These are phyloP conservation scores for Cutaneotrichosporon sp. DNA, from an alignment of 1,284 basidiomycete species.

Conservation along the genomic window DNA sequence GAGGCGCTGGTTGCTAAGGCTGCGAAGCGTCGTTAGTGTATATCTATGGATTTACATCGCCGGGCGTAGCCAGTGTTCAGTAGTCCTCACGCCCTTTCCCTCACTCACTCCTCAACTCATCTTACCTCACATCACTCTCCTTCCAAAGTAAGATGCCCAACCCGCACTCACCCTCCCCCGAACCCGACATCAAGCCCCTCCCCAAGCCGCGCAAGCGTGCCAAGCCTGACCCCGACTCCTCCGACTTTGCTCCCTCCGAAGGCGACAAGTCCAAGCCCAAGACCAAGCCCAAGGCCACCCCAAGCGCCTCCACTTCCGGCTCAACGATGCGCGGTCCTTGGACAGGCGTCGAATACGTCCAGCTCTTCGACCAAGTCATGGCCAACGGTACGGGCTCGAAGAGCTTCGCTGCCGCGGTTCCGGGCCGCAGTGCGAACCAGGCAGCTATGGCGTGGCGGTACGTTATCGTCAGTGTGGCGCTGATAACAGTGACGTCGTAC, in stretches of 20 bases:
- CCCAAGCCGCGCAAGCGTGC: neutral
- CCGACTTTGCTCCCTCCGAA: neutral
- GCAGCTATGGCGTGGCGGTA: conserved; percentile 19
- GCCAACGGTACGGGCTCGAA: neutral
- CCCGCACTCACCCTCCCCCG: neutral
- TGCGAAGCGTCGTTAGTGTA: conserved; percentile 1
- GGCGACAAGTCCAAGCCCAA: neutral
- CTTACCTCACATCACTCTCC: neutral
- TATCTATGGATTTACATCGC: neutral
- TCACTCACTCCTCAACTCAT: neutral
- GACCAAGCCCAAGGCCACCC: neutral
- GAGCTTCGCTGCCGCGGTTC: conserved; percentile 6
- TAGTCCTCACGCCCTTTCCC: neutral
- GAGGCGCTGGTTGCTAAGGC: neutral
- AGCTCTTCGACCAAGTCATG: conserved; percentile 14
- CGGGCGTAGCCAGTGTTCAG: neutral
- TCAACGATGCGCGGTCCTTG: neutral
- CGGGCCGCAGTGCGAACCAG: conserved; percentile 18
- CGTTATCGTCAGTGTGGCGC: neutral
- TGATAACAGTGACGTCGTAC: conserved; percentile 3
- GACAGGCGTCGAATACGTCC: conserved; percentile 12
- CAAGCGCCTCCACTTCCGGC: neutral
- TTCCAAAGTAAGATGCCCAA: neutral
- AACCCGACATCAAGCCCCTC: neutral
- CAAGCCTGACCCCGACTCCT: neutral